A percentile compares a stretch with the other conserved stretches of the same genome.
phyloP scores from a whole-genome alignment of 805 yeast species.

The Lipomyces oligophaga region DNA sequence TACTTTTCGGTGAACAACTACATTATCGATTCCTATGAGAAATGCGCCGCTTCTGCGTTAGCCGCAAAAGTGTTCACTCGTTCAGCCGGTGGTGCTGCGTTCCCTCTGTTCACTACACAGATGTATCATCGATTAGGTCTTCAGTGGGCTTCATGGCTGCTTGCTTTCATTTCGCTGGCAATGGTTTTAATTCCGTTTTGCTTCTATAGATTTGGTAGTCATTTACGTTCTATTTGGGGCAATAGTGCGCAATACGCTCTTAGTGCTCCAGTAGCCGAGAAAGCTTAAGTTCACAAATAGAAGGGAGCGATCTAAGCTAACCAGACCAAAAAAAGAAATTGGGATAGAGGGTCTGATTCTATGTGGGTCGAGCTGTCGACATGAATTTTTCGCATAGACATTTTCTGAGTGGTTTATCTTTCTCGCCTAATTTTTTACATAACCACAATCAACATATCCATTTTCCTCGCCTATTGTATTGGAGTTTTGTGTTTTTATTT shows the following conservation, averaged over 20 bases:
- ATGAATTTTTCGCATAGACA: no score
- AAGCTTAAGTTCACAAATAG: no score
- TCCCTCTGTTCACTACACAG: slow-evolving; percentile 55
- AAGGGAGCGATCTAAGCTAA: no score
- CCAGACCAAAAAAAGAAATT: no score
- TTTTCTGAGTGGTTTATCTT: no score
- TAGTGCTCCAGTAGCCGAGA: no score
- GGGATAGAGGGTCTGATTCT: no score
- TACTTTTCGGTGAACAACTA: slow-evolving; percentile 72
- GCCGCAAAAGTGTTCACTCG: slow-evolving; percentile 61
- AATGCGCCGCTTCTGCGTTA: slow-evolving; percentile 60
- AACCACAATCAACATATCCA: no score
- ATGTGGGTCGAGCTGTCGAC: no score
- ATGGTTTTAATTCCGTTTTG: slow-evolving; percentile 52
- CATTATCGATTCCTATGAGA: slow-evolving; percentile 74
- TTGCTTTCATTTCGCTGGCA: slow-evolving; percentile 50
- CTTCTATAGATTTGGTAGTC: slow-evolving; percentile 47
- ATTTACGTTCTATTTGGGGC: slow-evolving; percentile 35
- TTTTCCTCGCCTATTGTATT: no score
- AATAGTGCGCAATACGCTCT: slow-evolving; percentile 17
- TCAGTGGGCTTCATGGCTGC: slow-evolving; percentile 52
- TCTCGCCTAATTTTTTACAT: no score
- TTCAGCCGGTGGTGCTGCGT: slow-evolving; percentile 59
- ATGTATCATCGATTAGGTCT: slow-evolving; percentile 50
- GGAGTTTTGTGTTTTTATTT: no score